Evolutionary conservation across 352 stramenopile species (phyloP).

Genomic region (Pythium aphanidermatum): DNA sequence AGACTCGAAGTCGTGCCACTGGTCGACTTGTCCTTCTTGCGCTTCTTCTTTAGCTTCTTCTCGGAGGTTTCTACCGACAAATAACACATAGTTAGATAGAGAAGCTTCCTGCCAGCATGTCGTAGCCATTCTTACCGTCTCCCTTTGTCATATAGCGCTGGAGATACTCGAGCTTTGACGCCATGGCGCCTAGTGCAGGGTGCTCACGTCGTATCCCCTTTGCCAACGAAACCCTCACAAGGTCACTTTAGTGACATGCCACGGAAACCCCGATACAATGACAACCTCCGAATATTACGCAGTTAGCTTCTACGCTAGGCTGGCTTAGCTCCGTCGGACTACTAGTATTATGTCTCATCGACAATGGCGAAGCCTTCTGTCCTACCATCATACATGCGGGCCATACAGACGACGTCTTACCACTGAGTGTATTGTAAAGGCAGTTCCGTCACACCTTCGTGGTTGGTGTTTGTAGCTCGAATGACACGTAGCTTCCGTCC

Average conservation of each 20-base stretch:
- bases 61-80: conserved; percentile 20
- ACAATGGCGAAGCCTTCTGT: too few species aligned
- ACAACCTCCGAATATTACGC: too few species aligned
- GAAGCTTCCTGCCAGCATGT: not conserved
- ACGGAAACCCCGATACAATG: too few species aligned
- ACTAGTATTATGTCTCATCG: too few species aligned
- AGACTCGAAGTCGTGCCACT: conserved; percentile 6
- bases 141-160: conserved; percentile 62
- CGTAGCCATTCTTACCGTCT: conserved; percentile 17
- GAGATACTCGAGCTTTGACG: conserved; percentile 76
- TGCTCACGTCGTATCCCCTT: not conserved
- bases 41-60: conserved; percentile 59
- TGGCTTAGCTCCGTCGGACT: too few species aligned
- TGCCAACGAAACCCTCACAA: not conserved
- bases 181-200: conserved; percentile 14
- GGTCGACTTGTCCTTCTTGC: conserved; percentile 36
- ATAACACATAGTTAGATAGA: not conserved
- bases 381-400: too few species aligned
- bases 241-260: not conserved
- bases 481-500: too few species aligned
- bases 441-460: too few species aligned
- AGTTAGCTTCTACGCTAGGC: too few species aligned
- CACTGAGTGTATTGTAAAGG: too few species aligned
- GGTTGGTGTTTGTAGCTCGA: not conserved
- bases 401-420: too few species aligned